Conservation (phyloP, 139 green algal genomes). For the Picochlorum sp. region DNA sequence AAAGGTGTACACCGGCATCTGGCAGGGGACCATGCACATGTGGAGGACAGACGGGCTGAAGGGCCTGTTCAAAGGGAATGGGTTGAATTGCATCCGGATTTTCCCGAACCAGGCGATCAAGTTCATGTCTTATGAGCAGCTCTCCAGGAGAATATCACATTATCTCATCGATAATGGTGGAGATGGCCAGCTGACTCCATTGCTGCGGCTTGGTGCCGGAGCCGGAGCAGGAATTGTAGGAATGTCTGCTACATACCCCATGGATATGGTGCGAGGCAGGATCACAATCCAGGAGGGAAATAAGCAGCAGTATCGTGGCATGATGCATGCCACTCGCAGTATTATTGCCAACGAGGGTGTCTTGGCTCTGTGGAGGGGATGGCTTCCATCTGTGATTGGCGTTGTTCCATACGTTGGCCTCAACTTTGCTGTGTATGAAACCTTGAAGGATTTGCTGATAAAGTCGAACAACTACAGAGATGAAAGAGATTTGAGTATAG, state of each 20-base stretch:
- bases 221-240: slow-evolving; percentile 92
- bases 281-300: slow-evolving; percentile 43
- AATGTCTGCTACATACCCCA: slow-evolving; percentile 91
- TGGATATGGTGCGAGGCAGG: slow-evolving; percentile 89
- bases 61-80: slow-evolving; percentile 95
- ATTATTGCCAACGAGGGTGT: slow-evolving; percentile 84
- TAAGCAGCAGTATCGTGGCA: slow-evolving; percentile 76
- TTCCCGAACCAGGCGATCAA: slow-evolving; percentile 97
- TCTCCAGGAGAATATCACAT: slow-evolving; percentile 49
- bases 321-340: slow-evolving; percentile 68
- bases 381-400: slow-evolving; percentile 93
- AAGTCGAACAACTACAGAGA: slow-evolving; percentile 56
- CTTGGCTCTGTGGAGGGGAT: slow-evolving; percentile 89
- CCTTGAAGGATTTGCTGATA: slow-evolving; percentile 74
- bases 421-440: slow-evolving; percentile 98
- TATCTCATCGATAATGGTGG: slow-evolving; percentile 53
- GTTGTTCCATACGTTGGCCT: slow-evolving; percentile 97
- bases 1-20: slow-evolving; percentile 81
- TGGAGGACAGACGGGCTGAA: slow-evolving; percentile 66
- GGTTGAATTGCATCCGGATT: slow-evolving; percentile 96
- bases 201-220: slow-evolving; percentile 74
- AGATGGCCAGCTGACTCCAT: slow-evolving; percentile 78
- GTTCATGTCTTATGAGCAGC: slow-evolving; percentile 94
- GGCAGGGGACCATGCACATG: slow-evolving; percentile 80
- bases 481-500: slow-evolving; percentile 75